Evolutionary conservation across 148 eudicot species (phyloP).

Genomic region (Amaranthus cruentus): DNA sequence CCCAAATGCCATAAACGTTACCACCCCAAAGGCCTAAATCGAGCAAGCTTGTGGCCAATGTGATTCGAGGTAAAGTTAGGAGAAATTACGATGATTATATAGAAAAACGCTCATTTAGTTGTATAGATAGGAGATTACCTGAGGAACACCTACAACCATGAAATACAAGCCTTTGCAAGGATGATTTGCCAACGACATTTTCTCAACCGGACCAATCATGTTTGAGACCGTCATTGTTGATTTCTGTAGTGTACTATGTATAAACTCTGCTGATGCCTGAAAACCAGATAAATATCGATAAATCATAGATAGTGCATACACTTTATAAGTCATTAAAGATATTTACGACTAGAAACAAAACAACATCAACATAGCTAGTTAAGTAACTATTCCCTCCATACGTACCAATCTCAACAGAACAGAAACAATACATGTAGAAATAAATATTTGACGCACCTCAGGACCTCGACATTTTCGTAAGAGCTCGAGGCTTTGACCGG

Average conservation of each 20-base stretch:
- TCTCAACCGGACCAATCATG: conserved; percentile 56
- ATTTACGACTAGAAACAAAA: not conserved
- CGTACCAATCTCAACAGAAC: too few relatives aligned
- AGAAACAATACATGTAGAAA: too few relatives aligned
- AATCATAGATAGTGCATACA: too few relatives aligned
- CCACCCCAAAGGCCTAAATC: not conserved
- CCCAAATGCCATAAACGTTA: too few relatives aligned
- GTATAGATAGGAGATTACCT: conserved; percentile 27
- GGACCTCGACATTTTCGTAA: conserved; percentile 54
- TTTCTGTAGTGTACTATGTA: conserved; percentile 48
- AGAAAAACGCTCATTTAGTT: not conserved
- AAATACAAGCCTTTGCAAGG: conserved; percentile 55
- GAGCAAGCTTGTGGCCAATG: not conserved
- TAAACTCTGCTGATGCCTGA: conserved; percentile 46
- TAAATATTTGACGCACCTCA: conserved; percentile 46
- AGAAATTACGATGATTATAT: not conserved
- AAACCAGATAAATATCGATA: not conserved
- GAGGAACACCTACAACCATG: conserved; percentile 55
- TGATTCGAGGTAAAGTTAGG: not conserved
- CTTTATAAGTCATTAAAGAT: not conserved
- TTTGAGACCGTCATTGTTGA: conserved; percentile 57
- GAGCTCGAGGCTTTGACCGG: conserved; percentile 59
- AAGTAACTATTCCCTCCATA: not conserved
- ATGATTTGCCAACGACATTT: conserved; percentile 46
- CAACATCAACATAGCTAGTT: conserved; percentile 2